These are phyloP conservation scores for Coelastrella sp. DNA, from an alignment of 139 green algal species.

Conservation along the genomic window DNA sequence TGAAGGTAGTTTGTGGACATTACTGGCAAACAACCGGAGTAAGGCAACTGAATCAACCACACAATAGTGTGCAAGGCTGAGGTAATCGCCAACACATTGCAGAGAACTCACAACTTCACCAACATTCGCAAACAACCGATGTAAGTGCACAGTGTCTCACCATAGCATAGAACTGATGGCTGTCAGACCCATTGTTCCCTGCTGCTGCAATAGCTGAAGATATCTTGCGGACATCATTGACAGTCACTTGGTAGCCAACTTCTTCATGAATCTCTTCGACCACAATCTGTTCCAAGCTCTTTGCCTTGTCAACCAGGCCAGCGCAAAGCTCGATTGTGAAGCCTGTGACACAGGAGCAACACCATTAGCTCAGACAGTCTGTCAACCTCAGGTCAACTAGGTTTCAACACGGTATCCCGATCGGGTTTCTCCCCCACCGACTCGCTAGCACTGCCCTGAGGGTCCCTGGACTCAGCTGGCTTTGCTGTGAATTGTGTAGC, in stretches of 20 bases:
- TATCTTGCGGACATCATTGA: constrained; percentile 12
- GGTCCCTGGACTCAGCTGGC: no score
- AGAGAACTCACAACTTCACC: no score
- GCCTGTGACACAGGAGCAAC: constrained; percentile 45
- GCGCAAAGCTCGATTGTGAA: constrained; percentile 95
- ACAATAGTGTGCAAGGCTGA: no score
- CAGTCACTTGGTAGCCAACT: constrained; percentile 38
- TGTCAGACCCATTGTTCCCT: constrained; percentile 44
- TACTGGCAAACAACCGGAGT: background rate
- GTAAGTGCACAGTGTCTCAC: no score
- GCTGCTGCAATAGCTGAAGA: constrained; percentile 34
- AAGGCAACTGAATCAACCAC: no score
- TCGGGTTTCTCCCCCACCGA: no score
- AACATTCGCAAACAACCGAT: no score
- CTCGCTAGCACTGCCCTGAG: no score
- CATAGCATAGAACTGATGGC: constrained; percentile 53
- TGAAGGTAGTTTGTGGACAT: constrained; percentile 13
- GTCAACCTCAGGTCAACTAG: no score
- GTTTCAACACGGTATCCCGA: no score
- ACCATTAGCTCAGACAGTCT: background rate
- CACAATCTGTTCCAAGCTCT: constrained; percentile 74
- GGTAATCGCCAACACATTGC: no score
- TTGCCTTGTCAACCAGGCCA: constrained; percentile 90
- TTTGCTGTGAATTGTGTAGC: no score
- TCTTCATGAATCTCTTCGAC: constrained; percentile 48